Base-by-base conservation (phyloP, 2,329 filamentous ascomycete genomes). In the Chalaropsis thielavioides region DNA sequence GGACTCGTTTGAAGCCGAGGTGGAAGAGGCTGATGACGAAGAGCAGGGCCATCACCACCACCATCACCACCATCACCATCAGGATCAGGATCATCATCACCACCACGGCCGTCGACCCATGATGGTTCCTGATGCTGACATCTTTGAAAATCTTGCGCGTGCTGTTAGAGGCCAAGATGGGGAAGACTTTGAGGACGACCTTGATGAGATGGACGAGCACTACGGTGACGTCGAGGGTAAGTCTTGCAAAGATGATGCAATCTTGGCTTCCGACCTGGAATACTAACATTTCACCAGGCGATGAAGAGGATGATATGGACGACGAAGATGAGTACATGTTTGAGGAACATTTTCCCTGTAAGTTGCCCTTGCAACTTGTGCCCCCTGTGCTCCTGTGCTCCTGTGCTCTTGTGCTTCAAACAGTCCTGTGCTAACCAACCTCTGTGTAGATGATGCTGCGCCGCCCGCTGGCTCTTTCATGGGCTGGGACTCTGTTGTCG, bases 251-350 rank as follows among this genome's bases (percentile, higher is more conserved):
- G 1, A 17, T 13, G 8, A 24, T 11, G 4, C 7, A 13, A 27
- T 19, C 13, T 40, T 27, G 1, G 24, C 1, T 1, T 38, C 38
- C 17, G 31, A 11, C 11, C 31, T 35, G 0, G 6, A 22, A 38
- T 46, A 61, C 69, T 72, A 68, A 73, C 69, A 72, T 62, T 70
- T 10, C 22, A 58, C 4, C 49, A 75, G 74, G 79, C 62, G 78
- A 79, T 49, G 81, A 69, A 17, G 81, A 83, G 3, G 89, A 90
- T 59, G 86, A 88, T 19, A 87, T 88, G 49, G 85, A 86, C 54
- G 83, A 86, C 24, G 87, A 90, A 62, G 83, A 84, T 22, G 81
- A 85, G 64, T 84, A 84, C 70, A 77, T 82, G 66, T 85, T 83
- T 67, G 82, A 84, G 67, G 81, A 83, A 27, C 80, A 80, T 40